Evolutionary conservation across 2,329 filamentous ascomycete genomes (phyloP).

Genomic region (Fusarium sublunatum): DNA sequence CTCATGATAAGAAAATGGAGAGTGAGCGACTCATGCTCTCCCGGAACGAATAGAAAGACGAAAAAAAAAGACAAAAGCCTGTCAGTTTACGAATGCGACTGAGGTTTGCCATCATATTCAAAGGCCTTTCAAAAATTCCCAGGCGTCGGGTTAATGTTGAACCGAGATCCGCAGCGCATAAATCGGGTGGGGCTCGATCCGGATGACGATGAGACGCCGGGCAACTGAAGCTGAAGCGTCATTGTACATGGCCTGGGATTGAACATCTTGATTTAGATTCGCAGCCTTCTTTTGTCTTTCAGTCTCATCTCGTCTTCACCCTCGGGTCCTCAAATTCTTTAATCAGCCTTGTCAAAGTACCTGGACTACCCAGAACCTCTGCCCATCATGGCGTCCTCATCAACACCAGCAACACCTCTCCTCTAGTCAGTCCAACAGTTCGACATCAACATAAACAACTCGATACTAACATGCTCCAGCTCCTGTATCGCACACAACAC

Average conservation of each 20-base stretch:
- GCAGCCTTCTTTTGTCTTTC: constrained; percentile 13
- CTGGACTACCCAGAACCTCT: neutral
- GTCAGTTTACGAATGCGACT: constrained; percentile 12
- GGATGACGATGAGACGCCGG: constrained; percentile 40
- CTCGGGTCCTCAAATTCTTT: neutral
- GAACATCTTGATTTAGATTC: neutral
- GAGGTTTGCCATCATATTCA: constrained; percentile 32
- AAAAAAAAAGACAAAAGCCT: constrained; percentile 7
- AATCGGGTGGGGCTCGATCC: constrained; percentile 31
- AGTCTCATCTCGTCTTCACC: neutral
- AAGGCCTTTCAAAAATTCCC: constrained; percentile 37
- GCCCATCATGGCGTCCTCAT: constrained; percentile 75
- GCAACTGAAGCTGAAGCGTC: constrained; percentile 35
- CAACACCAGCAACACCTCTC: constrained; percentile 72
- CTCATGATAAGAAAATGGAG: constrained; percentile 46
- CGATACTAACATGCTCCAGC: constrained; percentile 58
- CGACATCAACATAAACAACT: neutral
- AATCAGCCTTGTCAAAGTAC: neutral
- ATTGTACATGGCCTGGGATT: constrained; percentile 34
- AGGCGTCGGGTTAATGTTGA: constrained; percentile 38
- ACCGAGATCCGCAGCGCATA: constrained; percentile 22
- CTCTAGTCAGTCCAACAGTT: constrained; percentile 71
- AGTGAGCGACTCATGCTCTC: constrained; percentile 34
- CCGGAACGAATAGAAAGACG: neutral
- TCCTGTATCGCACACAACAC: constrained; percentile 93